Evolutionary conservation across 179 eudicot genomes (phyloP).

Genomic region (Beta lomatogona): DNA sequence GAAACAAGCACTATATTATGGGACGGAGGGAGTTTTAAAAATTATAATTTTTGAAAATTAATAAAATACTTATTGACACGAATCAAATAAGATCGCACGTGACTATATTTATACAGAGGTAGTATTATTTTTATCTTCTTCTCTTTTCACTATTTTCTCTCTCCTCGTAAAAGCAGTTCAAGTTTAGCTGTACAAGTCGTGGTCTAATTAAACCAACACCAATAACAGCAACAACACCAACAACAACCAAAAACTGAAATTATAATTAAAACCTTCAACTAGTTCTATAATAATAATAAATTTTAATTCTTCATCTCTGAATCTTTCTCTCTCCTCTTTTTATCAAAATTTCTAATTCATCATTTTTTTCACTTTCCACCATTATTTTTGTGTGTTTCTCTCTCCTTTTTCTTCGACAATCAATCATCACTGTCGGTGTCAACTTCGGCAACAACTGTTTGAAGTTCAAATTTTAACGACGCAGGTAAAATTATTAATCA

Average conservation of each 20-base stretch:
- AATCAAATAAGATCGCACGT: too few species aligned
- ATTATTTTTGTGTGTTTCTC: background rate
- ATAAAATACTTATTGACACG: too few species aligned
- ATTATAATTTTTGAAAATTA: too few species aligned
- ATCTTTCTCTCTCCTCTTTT: slow-evolving; percentile 7
- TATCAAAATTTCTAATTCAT: too few species aligned
- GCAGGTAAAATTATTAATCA: too few species aligned
- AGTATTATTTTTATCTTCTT: background rate
- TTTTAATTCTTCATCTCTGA: slow-evolving; percentile 13
- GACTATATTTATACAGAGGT: too few species aligned
- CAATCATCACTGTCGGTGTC: slow-evolving; percentile 23
- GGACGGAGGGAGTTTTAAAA: too few species aligned
- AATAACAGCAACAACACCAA: background rate
- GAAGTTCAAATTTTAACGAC: background rate
- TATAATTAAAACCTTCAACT: background rate
- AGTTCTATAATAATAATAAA: background rate
- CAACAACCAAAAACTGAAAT: background rate
- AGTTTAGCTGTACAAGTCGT: slow-evolving; percentile 35
- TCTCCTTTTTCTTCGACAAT: slow-evolving; percentile 11
- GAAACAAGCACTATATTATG: too few species aligned
- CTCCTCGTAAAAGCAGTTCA: slow-evolving; percentile 19
- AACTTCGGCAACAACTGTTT: background rate
- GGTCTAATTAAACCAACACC: slow-evolving; percentile 18
- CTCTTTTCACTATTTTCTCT: background rate
- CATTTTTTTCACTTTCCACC: background rate